Conservation (phyloP, 352 stramenopile genomes). For the Pythium rishiriense region DNA sequence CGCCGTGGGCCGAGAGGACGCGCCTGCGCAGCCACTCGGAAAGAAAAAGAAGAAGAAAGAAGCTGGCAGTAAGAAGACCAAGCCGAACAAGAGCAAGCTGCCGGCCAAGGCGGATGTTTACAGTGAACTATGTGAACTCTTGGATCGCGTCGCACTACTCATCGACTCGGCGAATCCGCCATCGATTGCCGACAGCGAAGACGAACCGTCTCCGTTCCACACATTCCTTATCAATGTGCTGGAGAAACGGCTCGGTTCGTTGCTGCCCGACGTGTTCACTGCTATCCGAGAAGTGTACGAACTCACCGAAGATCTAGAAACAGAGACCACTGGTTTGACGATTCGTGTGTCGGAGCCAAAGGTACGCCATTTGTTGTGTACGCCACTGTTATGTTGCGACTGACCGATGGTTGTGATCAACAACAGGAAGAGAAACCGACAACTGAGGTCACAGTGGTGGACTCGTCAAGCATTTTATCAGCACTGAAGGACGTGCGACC, state of each 20-base stretch:
- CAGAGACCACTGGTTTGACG: neutral
- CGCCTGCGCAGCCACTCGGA: neutral
- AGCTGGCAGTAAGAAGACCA: conserved; percentile 39
- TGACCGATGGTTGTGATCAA: neutral
- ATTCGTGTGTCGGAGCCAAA: neutral
- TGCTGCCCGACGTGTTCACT: conserved; percentile 49
- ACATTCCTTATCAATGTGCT: conserved; percentile 61
- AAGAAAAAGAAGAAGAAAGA: conserved; percentile 20
- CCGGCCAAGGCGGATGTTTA: conserved; percentile 35
- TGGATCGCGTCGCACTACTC: conserved; percentile 76
- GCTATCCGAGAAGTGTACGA: conserved; percentile 61
- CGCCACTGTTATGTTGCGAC: neutral
- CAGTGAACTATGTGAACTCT: conserved; percentile 57
- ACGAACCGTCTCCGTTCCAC: conserved; percentile 70
- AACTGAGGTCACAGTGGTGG: neutral
- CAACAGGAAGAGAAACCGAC: neutral
- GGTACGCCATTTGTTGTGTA: neutral
- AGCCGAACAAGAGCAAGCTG: conserved; percentile 41
- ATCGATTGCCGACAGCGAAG: conserved; percentile 62
- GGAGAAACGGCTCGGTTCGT: conserved; percentile 35
- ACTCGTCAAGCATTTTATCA: conserved; percentile 57
- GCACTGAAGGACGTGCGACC: conserved; percentile 54
- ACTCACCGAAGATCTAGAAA: conserved; percentile 44
- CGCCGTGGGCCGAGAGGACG: neutral
- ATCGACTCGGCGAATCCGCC: conserved; percentile 69